Evolutionary conservation across 768 basidiomycete genomes (phyloP).

Genomic region (Lactarius pseudohatsudake): DNA sequence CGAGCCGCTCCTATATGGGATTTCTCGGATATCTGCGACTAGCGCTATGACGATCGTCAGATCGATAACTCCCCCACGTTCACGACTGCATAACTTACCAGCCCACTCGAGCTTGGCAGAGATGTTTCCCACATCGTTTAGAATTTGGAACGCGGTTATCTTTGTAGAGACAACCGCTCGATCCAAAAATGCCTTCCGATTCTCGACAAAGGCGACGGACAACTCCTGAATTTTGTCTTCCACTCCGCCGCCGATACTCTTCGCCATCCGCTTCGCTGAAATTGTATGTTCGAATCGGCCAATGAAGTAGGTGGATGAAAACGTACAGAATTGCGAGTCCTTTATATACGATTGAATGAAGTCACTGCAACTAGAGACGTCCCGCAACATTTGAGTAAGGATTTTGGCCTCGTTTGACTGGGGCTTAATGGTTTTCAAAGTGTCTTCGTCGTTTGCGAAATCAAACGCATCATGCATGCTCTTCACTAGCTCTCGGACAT

Average conservation of each 20-base stretch:
- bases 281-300: not conserved
- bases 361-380: not conserved
- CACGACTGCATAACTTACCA: not conserved
- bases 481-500: not conserved
- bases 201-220: not conserved
- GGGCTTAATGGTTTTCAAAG: not conserved
- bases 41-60: no score
- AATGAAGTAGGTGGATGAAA: not conserved
- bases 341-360: not conserved
- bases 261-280: not conserved
- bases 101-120: not conserved
- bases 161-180: not conserved
- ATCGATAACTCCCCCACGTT: no score
- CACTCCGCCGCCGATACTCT: not conserved
- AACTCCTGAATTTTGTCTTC: not conserved
- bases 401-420: not conserved
- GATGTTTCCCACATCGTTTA: not conserved
- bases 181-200: not conserved
- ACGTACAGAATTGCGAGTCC: not conserved
- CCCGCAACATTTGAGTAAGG: not conserved
- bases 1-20: no score
- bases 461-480: constrained; percentile 1
- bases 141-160: not conserved
- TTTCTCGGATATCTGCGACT: no score
- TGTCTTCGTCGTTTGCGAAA: not conserved